These are phyloP conservation scores for Kwoniella sp. DNA, from an alignment of 768 basidiomycete species.

Conservation along the genomic window DNA sequence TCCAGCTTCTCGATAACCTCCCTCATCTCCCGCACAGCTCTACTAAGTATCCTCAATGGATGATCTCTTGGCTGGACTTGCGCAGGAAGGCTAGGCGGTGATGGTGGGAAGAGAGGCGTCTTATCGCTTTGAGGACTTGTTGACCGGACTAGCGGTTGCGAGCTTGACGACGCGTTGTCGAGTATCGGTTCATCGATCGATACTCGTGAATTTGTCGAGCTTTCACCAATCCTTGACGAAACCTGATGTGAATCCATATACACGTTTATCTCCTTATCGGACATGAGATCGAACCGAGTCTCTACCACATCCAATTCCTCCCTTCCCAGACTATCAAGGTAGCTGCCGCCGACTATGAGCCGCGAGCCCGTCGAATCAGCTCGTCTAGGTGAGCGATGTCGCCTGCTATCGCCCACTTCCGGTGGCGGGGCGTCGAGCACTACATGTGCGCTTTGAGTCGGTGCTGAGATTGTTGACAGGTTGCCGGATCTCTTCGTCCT, in stretches of 20 bases:
- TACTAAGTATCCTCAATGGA: constrained; percentile 36
- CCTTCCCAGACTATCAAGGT: constrained; percentile 30
- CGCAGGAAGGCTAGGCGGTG: constrained; percentile 25
- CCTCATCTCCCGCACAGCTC: constrained; percentile 36
- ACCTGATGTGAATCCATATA: neutral
- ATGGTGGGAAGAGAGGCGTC: constrained; percentile 44
- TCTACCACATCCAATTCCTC: constrained; percentile 36
- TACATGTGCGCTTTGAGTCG: neutral
- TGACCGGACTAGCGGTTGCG: neutral
- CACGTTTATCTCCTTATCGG: constrained; percentile 29
- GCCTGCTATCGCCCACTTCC: too few relatives aligned
- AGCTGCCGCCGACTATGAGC: neutral
- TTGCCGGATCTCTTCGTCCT: constrained; percentile 1
- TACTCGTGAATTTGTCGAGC: neutral
- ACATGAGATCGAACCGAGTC: constrained; percentile 40
- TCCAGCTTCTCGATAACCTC: constrained; percentile 33
- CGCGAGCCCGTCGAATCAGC: constrained; percentile 7
- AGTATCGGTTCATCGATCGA: neutral
- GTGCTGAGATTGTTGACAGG: constrained; percentile 18
- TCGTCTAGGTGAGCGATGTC: constrained; percentile 5
- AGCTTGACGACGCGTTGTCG: neutral
- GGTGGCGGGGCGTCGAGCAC: too few relatives aligned
- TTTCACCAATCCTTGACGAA: neutral
- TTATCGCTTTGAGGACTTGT: neutral
- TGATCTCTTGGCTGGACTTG: constrained; percentile 26